Percentiles rank a stretch among this genome's conserved stretches.
phyloP scores from a whole-genome alignment of 2,329 filamentous ascomycete genomes.

The Cadophora luteo-olivacea region DNA sequence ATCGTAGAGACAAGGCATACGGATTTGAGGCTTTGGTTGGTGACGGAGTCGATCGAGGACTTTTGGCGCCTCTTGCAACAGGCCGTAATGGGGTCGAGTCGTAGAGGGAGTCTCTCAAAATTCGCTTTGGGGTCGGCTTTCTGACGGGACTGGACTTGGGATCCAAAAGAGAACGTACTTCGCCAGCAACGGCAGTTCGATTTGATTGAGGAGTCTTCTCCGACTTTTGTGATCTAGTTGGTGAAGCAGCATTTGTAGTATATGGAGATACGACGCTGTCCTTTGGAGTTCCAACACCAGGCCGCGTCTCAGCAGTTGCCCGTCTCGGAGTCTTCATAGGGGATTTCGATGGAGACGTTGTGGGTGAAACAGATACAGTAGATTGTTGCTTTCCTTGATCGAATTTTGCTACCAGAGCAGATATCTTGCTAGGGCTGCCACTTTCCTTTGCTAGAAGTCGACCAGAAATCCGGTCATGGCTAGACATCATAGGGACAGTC shows the following conservation, averaged over 20 bases:
- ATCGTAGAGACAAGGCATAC: slow-evolving; percentile 18
- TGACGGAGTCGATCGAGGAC: slow-evolving; percentile 16
- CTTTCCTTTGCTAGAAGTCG: neutral
- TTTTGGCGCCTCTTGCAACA: neutral
- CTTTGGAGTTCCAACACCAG: slow-evolving; percentile 20
- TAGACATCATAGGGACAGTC: neutral
- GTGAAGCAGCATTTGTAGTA: slow-evolving; percentile 40
- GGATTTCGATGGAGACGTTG: slow-evolving; percentile 15
- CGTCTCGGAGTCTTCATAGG: slow-evolving; percentile 30
- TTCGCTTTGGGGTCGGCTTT: slow-evolving; percentile 18
- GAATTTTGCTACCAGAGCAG: slow-evolving; percentile 42
- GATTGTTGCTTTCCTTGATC: slow-evolving; percentile 22
- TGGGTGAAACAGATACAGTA: neutral
- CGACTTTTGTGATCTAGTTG: slow-evolving; percentile 39
- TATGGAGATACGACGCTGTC: slow-evolving; percentile 39
- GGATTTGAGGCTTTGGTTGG: slow-evolving; percentile 11
- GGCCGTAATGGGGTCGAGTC: slow-evolving; percentile 19
- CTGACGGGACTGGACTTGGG: slow-evolving; percentile 16
- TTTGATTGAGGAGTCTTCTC: slow-evolving; percentile 31
- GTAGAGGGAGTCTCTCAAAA: slow-evolving; percentile 16
- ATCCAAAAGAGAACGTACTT: slow-evolving; percentile 4
- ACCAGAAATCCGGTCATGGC: neutral
- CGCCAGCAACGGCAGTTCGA: slow-evolving; percentile 8
- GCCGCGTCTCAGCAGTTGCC: neutral
- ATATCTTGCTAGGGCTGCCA: slow-evolving; percentile 37